Evolutionary conservation across 1,139 yeast genomes (phyloP), one percentile per base, ranked within the genome.

Genomic region (Candida smagusa): DNA sequence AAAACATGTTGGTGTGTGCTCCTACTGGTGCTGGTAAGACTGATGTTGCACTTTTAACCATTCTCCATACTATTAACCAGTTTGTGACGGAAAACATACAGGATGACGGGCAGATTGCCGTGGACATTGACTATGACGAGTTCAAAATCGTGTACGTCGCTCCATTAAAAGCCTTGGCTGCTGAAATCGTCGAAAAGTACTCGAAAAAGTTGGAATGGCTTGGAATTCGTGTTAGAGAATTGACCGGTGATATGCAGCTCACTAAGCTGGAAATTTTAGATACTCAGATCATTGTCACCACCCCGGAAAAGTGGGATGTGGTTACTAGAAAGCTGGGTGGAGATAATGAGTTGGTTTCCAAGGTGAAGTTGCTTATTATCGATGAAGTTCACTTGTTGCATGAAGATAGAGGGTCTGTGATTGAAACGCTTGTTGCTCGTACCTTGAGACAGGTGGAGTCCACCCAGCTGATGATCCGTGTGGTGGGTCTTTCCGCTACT

Each of bases 21-120:
- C 99, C 99, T 2, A 92, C 99, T 0, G 98, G 99, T 72, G 97
- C 98, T 6, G 99, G 99, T 74, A 92, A 92, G 56, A 94, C 99
- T 0, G 97, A 94, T 59, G 96, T 94, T 29, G 99, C 99, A 0
- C 65, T 94, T 52, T 65, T 92, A 30, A 73, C 97, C 0, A 81
- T 92, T 51, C 67, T 94, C 38, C 87, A 84, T 50, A 78, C 94
- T 0, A 83, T 92, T n/a, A 77, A 81, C 31, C 92, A 87, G 53
- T 79, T 65, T 50, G 65, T 73, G 7, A 72, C 71, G 25, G 84
- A 66, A 54, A 55, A 63, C 22, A 59, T 46, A 57, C 69, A 59
- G 39, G 75, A 73, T 12, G 78, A 72, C 23, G 79, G 77, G 2
- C 60, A 61, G 22, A 64, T 74, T 2, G 69, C 74, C 9, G 65